phyloP scores from a whole-genome alignment of 768 basidiomycete genomes.

The Boletus pseudopeckii region DNA sequence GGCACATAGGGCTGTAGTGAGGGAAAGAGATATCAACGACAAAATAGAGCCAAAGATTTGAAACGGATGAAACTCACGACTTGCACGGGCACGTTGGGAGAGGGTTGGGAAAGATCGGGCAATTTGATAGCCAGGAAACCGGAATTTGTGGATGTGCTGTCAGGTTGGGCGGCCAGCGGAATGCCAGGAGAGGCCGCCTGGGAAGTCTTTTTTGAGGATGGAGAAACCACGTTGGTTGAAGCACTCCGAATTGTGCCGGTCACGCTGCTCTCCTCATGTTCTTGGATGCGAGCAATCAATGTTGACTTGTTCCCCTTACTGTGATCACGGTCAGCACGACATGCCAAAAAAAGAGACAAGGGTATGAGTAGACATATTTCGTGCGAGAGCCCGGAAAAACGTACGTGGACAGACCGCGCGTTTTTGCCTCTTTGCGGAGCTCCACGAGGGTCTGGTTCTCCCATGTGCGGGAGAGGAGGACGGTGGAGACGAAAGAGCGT shows the following conservation, averaged over 20 bases:
- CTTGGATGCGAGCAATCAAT: conserved; percentile 51
- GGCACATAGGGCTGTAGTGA: conserved; percentile 50
- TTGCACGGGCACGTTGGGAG: conserved; percentile 45
- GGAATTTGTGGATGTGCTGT: conserved; percentile 17
- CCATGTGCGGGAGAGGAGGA: conserved; percentile 56
- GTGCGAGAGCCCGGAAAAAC: conserved; percentile 15
- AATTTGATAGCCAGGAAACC: conserved; percentile 49
- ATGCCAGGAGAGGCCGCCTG: conserved; percentile 41
- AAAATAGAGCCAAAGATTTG: conserved; percentile 2
- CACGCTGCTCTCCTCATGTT: conserved; percentile 40
- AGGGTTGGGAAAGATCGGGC: conserved; percentile 51
- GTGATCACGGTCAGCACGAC: conserved; percentile 6
- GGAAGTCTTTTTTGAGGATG: conserved; percentile 22
- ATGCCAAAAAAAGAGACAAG: background rate
- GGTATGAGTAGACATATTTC: background rate
- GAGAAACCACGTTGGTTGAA: conserved; percentile 20
- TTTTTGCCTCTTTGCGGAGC: conserved; percentile 51
- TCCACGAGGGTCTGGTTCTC: conserved; percentile 47
- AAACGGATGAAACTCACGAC: conserved; percentile 45
- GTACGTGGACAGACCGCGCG: conserved; percentile 55
- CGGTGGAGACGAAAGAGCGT: conserved; percentile 48
- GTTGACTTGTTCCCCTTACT: conserved; percentile 61
- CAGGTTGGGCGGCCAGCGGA: conserved; percentile 34
- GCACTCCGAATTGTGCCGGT: conserved; percentile 25
- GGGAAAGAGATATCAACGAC: conserved; percentile 1